Conservation (phyloP, 345 rosid species). For the Hirschfeldia incana region DNA sequence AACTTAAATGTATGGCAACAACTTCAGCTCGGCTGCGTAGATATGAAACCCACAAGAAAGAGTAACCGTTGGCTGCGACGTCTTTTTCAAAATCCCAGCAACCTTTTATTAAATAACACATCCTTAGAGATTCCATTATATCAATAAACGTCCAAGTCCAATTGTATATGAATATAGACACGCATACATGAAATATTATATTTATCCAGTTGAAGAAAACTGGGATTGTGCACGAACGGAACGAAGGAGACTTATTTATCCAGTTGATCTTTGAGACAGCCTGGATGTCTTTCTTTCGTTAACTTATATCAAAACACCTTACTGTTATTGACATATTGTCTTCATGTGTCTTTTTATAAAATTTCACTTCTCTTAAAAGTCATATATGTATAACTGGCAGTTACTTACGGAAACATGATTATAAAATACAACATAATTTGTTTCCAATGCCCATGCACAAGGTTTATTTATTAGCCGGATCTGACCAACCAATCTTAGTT, state of each 20-base stretch:
- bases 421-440: not conserved
- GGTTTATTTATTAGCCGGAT: not conserved
- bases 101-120: conserved; percentile 17
- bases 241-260: conserved; percentile 4
- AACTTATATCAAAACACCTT: not conserved
- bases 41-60: conserved; percentile 27
- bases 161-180: conserved; percentile 9
- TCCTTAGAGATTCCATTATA: conserved; percentile 6
- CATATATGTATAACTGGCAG: not conserved
- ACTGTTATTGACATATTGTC: not conserved
- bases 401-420: not conserved
- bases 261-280: conserved; percentile 21
- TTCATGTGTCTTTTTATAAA: not conserved
- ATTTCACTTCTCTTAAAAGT: not conserved
- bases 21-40: not conserved
- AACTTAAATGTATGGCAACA: not conserved
- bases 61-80: conserved; percentile 31
- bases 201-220: not conserved
- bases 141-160: conserved; percentile 12
- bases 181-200: conserved; percentile 22
- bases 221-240: conserved; percentile 33
- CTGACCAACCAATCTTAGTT: conserved; percentile 7
- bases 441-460: not conserved
- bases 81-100: conserved; percentile 32
- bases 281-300: conserved; percentile 20